Percentiles rank a stretch among this genome's conserved stretches.
Evolutionary conservation across 345 rosid genomes (phyloP).

Genomic region (Populus deltoides): DNA sequence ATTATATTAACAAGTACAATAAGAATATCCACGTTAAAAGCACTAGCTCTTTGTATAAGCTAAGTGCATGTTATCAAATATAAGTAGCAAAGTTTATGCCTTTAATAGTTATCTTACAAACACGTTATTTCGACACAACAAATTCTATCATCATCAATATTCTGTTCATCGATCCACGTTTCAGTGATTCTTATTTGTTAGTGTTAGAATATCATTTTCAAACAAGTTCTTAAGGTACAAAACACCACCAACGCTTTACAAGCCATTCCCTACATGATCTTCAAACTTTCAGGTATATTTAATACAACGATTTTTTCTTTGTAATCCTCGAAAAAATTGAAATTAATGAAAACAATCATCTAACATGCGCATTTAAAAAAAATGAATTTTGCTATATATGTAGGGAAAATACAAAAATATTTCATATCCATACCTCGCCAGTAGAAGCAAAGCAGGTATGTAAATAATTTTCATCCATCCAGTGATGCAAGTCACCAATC

Average conservation of each 20-base stretch:
- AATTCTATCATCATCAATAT: neutral
- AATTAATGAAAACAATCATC: neutral
- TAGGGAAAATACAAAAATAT: neutral
- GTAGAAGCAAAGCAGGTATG: conserved; percentile 66
- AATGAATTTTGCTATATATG: neutral
- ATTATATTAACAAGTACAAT: too few relatives aligned
- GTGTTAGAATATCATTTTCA: neutral
- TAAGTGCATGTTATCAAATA: too few relatives aligned
- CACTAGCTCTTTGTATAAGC: too few relatives aligned
- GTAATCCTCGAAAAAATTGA: neutral
- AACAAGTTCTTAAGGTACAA: neutral
- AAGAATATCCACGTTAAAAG: too few relatives aligned
- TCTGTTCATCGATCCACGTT: neutral
- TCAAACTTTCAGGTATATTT: neutral
- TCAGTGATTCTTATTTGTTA: neutral
- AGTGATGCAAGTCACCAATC: conserved; percentile 95
- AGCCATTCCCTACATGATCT: neutral
- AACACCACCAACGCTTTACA: neutral
- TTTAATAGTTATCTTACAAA: neutral
- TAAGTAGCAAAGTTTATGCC: neutral
- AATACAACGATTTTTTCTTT: neutral
- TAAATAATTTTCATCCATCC: conserved; percentile 96
- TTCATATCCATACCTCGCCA: conserved; percentile 58
- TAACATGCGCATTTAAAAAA: neutral
- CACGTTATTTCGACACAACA: neutral